Base-by-base conservation (phyloP, 768 basidiomycete genomes). In the Coprinopsis cinerea region DNA sequence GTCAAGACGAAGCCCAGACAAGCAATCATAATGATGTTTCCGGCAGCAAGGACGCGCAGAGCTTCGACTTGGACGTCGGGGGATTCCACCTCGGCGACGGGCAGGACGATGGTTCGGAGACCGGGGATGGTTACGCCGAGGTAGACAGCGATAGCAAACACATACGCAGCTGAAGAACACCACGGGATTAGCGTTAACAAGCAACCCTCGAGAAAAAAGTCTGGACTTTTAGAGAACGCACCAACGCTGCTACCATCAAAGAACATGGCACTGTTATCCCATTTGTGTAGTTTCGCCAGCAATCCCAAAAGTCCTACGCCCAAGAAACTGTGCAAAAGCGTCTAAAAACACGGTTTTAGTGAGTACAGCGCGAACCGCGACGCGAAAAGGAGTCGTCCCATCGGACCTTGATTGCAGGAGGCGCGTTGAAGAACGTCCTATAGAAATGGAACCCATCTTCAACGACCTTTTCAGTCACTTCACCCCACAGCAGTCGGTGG, bases 181-280 rank as follows among this genome's bases (percentile, higher is more conserved):
- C 7, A n/a, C n/a, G n/a, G n/a, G n/a, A n/a, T n/a, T n/a, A n/a
- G n/a, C n/a, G n/a, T n/a, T n/a, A n/a, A n/a, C n/a, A n/a, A n/a
- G n/a, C n/a, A n/a, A n/a, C n/a, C n/a, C n/a, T n/a, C n/a, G n/a
- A n/a, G n/a, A n/a, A n/a, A n/a, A n/a, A n/a, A n/a, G n/a, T n/a
- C n/a, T n/a, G n/a, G n/a, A n/a, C n/a, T n/a, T 47, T 42, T 26
- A 47, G 23, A 24, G 37, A 30, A 72, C 81, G 57, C 56, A 93
- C 93, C 90, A 52, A 95, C 67, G 56, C 82, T 83, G 20, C 85
- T 83, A 18, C 94, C 94, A 65, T 97, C 94, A 64, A 97, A 97
- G 72, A 90, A 93, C 69, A 94, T 77, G 6, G 94, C 94, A 57
- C 88, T 91, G 60, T 96, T 93, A 61, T 85, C 83, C 91, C 92